A percentile compares a stretch with the other conserved stretches of the same genome.
Evolutionary conservation across 2,329 filamentous ascomycete species (phyloP).

Genomic region (Epichloe typhina): DNA sequence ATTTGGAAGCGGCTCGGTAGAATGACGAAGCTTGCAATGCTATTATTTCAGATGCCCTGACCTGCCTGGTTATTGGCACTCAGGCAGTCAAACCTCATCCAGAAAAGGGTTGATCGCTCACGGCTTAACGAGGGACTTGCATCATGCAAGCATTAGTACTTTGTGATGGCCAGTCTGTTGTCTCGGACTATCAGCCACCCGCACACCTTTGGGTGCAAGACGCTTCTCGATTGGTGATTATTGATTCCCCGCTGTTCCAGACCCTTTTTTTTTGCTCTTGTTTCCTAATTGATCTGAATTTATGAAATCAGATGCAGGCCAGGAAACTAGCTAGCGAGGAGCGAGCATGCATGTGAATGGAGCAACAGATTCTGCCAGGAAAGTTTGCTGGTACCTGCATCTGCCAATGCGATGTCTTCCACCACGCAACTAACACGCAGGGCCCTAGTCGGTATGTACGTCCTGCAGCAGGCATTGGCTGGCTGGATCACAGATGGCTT

Average conservation of each 20-base stretch:
- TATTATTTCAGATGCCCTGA: no score
- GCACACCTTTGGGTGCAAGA: background rate
- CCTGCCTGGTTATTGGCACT: no score
- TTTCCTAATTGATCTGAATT: no score
- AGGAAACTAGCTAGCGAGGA: background rate
- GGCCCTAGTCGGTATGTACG: background rate
- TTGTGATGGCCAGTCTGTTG: background rate
- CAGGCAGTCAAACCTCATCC: background rate
- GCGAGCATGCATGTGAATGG: background rate
- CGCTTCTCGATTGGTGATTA: background rate
- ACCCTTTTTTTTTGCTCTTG: no score
- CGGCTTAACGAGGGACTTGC: background rate
- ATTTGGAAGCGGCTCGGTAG: background rate
- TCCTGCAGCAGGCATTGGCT: background rate
- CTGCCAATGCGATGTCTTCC: background rate
- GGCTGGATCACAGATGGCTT: background rate
- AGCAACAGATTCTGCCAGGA: background rate
- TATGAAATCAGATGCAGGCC: background rate
- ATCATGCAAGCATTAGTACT: no score
- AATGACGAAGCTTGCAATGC: no score
- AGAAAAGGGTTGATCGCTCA: background rate
- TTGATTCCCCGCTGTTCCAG: no score
- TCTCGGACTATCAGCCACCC: background rate
- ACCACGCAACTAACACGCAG: background rate
- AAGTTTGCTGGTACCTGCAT: slow-evolving; percentile 2